Evolutionary conservation across 2,329 filamentous ascomycete genomes (phyloP).

Genomic region (Microsporum ferrugineum): DNA sequence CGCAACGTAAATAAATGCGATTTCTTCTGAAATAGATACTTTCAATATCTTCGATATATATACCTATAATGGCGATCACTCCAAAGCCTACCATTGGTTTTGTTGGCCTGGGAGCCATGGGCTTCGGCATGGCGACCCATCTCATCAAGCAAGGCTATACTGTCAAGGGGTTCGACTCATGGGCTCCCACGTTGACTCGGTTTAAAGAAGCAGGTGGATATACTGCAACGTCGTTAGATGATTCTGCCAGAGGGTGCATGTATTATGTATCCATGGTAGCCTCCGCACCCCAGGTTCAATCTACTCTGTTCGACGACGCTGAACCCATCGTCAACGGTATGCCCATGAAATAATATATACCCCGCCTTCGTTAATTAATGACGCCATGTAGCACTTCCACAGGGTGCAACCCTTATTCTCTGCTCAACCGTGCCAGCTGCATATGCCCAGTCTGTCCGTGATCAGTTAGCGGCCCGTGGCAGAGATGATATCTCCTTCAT

Average conservation of each 20-base stretch:
- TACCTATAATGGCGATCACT: background rate
- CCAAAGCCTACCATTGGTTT: constrained; percentile 48
- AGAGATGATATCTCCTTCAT: constrained; percentile 55
- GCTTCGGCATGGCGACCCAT: constrained; percentile 68
- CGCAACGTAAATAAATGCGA: too few species aligned
- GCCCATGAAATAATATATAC: background rate
- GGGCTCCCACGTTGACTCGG: constrained; percentile 52
- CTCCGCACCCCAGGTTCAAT: constrained; percentile 56
- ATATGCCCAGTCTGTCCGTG: constrained; percentile 51
- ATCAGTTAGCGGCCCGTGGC: constrained; percentile 44
- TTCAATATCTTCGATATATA: background rate
- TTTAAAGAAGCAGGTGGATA: constrained; percentile 54
- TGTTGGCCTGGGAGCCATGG: constrained; percentile 70
- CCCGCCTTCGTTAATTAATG: background rate
- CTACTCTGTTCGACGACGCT: constrained; percentile 51
- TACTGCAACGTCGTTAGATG: constrained; percentile 48
- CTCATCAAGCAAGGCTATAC: constrained; percentile 55
- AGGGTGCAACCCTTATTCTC: constrained; percentile 51
- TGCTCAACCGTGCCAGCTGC: constrained; percentile 60
- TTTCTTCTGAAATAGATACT: too few species aligned
- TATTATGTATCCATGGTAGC: constrained; percentile 67
- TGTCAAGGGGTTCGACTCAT: constrained; percentile 63
- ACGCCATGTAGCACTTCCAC: constrained; percentile 35
- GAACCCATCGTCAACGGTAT: constrained; percentile 34
- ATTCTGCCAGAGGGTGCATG: constrained; percentile 48